Evolutionary conservation across 2,329 filamentous ascomycete genomes (phyloP), one percentile per base, ranked within the genome.

Genomic region (Celoporthe dispersa): DNA sequence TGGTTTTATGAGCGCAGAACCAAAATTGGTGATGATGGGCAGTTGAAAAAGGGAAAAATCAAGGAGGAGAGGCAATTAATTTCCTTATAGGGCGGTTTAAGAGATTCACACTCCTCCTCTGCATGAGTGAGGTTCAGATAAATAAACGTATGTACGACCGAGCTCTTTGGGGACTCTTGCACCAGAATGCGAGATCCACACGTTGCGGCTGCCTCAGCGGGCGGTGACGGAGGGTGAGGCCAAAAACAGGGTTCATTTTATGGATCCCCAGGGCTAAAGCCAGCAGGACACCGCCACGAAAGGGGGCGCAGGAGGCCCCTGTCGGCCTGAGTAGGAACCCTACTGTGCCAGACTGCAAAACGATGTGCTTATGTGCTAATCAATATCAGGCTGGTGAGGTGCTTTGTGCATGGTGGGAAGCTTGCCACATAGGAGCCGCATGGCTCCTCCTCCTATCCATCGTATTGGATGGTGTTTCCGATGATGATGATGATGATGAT

Each of bases 271-370:
- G 44, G 41, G 31, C 19, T 31, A 39, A 5, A 19, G 3, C 22
- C 57, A 57, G 53, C 53, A 31, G 25, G 28, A 64, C 61, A 64
- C 63, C 12, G 63, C 63, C 63, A 64, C 63, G 35, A 25, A 64
- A 64, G 22, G 63, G 41, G 63, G 63, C 63, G 63, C 63, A 64
- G 41, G 31, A 64, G 28, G 33, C 33, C 63, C 63, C 44, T 35
- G 63, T 22, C 63, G 44, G 37, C 63, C 63, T 64, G 63, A 64
- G 22, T n/a, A 9, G 22, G 7, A 39, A 11, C 37, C 39, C 28
- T 57, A 48, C 41, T 48, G 7, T 48, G 41, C 14, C 19, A 48
- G 41, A 48, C 2, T 39, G 37, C 44, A n/a, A 22, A 16, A 19
- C 14, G 39, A 41, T 44, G 41, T 48, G 16, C 14, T 22, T 8